phyloP scores from a whole-genome alignment of 768 basidiomycete species.

The Coprinopsis marcescibilis region DNA sequence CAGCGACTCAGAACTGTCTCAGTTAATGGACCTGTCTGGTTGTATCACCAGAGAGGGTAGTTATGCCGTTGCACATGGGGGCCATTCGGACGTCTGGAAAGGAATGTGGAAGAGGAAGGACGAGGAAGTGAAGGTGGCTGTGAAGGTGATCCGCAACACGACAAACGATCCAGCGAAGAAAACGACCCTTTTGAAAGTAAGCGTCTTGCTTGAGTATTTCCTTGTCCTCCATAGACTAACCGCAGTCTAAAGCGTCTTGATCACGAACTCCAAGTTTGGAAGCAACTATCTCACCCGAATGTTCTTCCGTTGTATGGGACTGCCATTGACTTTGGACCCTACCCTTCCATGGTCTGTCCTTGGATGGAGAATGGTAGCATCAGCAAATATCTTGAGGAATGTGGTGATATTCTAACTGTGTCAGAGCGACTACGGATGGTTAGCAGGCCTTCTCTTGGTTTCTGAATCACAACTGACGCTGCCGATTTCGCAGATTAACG shows the following conservation, averaged over 20 bases:
- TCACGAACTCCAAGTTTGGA: constrained; percentile 26
- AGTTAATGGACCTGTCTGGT: constrained; percentile 29
- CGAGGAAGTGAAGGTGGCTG: constrained; percentile 24
- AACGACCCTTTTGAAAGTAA: constrained; percentile 25
- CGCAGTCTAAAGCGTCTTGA: constrained; percentile 23
- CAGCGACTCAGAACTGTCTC: constrained; percentile 7
- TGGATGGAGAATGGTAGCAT: constrained; percentile 16
- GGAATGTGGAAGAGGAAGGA: constrained; percentile 27
- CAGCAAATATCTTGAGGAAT: constrained; percentile 11
- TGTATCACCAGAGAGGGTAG: constrained; percentile 24
- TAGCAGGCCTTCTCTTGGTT: constrained; percentile 8
- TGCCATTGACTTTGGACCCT: constrained; percentile 9
- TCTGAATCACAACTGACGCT: background rate
- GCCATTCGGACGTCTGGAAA: constrained; percentile 40
- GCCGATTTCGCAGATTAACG: constrained; percentile 24
- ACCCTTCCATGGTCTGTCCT: constrained; percentile 11
- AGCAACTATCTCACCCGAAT: constrained; percentile 9
- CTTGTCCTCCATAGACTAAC: background rate
- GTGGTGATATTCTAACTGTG: constrained; percentile 29
- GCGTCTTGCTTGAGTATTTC: constrained; percentile 1
- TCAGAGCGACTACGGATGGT: constrained; percentile 31
- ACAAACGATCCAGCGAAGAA: constrained; percentile 27
- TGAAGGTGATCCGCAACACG: constrained; percentile 33
- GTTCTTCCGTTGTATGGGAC: constrained; percentile 11
- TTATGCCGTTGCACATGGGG: constrained; percentile 35